Evolutionary conservation across 1,139 yeast genomes (phyloP), one percentile per base, ranked within the genome.

Genomic region (Saccharomyces hybrid): DNA sequence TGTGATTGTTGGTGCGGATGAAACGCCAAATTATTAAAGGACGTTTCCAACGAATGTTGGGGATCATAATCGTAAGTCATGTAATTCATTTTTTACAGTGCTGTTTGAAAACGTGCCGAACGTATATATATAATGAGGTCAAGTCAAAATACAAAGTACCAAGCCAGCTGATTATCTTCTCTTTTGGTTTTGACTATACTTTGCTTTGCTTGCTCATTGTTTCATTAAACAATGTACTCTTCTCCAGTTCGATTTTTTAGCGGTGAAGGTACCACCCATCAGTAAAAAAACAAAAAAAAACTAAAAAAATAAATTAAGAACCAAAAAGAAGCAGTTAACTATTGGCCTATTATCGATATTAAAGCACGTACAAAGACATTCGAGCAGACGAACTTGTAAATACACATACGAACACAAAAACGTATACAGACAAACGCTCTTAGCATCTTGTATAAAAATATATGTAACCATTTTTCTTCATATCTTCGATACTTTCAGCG

Each of bases 401-500:
- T 3, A 3, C 23, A 20, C 23, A 20, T 20, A 3, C 23, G 23
- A 20, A 3, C 23, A 20, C 23, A 20, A 20, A 20, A 9, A 20
- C 3, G 7, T 4, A 20, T 38, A 38, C n/a, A 4, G 5, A 38
- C 23, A 3, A 20, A 20, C 23, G 23, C 4, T 20, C 8, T 38
- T 38, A 38, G 44, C 44, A 16, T 51, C 62, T 59, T 2, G 60
- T 56, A 54, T 64, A 69, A 26, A 68, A 54, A 54, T 82, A 85
- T 3, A 86, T 73, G 66, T 85, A 85, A 0, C 88, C 90, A 62
- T 79, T 82, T 32, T 73, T 76, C 57, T 77, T 78, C 59, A 88
- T 75, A 68, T 88, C 89, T 56, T 79, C 74, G 65, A 88, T 73
- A 57, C 80, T 84, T 32, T 75, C 77, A 2, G 71, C 71, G 23